Conservation (phyloP, 805 yeast species). For the Ogataea saltuana region DNA sequence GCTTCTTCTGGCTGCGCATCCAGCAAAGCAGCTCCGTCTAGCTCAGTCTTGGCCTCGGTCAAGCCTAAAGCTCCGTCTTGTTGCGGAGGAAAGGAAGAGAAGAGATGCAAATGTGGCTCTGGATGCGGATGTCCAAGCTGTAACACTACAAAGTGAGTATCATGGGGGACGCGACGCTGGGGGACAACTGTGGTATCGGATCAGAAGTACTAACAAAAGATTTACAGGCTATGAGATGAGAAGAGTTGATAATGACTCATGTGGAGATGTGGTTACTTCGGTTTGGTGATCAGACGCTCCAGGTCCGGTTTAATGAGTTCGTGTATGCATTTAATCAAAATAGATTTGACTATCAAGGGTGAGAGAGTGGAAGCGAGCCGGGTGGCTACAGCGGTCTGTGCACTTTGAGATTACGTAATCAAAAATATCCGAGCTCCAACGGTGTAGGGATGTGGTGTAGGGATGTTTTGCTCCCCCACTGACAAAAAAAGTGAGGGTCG, state of each 20-base stretch:
- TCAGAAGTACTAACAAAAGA: too few relatives aligned
- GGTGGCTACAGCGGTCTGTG: too few relatives aligned
- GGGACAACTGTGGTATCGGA: too few relatives aligned
- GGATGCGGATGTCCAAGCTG: slow-evolving; percentile 39
- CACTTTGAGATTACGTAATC: too few relatives aligned
- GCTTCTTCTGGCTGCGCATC: slow-evolving; percentile 5
- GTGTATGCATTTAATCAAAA: too few relatives aligned
- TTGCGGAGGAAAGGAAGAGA: slow-evolving; percentile 28
- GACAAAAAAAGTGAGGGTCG: too few relatives aligned
- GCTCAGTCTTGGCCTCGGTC: neutral
- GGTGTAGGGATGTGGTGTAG: neutral
- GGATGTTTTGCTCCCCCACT: too few relatives aligned
- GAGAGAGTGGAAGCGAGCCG: slow-evolving; percentile 10
- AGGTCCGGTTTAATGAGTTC: too few relatives aligned
- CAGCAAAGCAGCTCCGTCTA: slow-evolving; percentile 2
- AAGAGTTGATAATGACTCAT: too few relatives aligned
- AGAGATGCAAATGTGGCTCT: slow-evolving; percentile 37
- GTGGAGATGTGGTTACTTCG: too few relatives aligned
- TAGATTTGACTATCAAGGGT: slow-evolving; percentile 8
- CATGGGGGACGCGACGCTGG: neutral
- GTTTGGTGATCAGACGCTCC: too few relatives aligned
- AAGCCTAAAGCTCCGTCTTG: slow-evolving; percentile 21
- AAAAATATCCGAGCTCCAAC: too few relatives aligned
- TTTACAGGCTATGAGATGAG: neutral
- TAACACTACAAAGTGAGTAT: slow-evolving; percentile 37